phyloP scores from a whole-genome alignment of 2,329 filamentous ascomycete genomes.

The Sarocladiaceae sp. region DNA sequence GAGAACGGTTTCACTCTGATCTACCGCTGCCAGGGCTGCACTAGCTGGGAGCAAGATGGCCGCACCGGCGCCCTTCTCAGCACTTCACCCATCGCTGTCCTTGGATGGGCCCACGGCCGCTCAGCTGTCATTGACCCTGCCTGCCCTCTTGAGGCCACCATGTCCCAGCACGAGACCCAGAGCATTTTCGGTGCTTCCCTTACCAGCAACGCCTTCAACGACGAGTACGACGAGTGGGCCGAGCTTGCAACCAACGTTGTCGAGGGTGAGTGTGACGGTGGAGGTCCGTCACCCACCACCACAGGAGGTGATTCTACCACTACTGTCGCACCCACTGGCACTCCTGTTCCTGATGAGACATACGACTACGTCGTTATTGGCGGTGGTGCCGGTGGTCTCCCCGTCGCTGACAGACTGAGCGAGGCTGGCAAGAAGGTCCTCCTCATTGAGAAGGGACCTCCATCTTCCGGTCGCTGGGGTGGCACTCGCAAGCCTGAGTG shows the following conservation, averaged over 20 bases:
- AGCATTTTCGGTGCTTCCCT: conserved; percentile 42
- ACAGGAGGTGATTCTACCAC: conserved; percentile 15
- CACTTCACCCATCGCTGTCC: conserved; percentile 35
- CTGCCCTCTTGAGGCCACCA: conserved; percentile 38
- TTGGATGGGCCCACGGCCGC: conserved; percentile 54
- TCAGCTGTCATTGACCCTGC: conserved; percentile 34
- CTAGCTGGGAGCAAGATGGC: conserved; percentile 48
- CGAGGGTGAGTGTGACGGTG: conserved; percentile 27
- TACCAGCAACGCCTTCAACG: conserved; percentile 30
- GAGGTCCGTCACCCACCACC: conserved; percentile 18
- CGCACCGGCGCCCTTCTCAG: conserved; percentile 39
- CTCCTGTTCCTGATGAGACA: conserved; percentile 26
- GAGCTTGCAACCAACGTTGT: conserved; percentile 38
- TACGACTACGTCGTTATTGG: conserved; percentile 64
- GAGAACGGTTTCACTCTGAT: conserved; percentile 56
- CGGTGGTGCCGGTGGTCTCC: conserved; percentile 57
- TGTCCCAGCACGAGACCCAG: conserved; percentile 52
- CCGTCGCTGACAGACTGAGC: conserved; percentile 52
- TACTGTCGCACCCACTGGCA: conserved; percentile 19
- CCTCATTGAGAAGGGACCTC: conserved; percentile 56
- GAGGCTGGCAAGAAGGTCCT: conserved; percentile 62
- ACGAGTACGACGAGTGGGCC: conserved; percentile 39
- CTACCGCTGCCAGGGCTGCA: conserved; percentile 60
- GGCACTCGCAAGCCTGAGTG: conserved; percentile 58
- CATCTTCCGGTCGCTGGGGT: conserved; percentile 61